Evolutionary conservation across 208 protist genomes (phyloP), one percentile per base, ranked within the genome.

Genomic region (Wallacemonas sp.): DNA sequence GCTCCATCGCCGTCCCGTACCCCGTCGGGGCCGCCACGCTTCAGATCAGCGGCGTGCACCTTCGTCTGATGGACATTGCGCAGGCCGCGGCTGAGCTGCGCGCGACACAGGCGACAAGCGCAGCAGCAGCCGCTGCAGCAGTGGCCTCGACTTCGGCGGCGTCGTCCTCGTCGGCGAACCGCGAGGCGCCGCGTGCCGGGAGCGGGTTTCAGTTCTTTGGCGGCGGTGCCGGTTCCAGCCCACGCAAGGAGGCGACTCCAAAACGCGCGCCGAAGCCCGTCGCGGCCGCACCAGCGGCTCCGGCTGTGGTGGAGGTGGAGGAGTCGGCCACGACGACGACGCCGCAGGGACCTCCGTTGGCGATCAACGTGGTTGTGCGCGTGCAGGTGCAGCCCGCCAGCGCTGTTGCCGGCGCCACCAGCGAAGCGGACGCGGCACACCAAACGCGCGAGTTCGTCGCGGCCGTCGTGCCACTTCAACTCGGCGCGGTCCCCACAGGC

Each of bases 31-130:
- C 60, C 32, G 52, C 62, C 17, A 87, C 84, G 2, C 58, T 90
- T 21, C 84, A 90, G 70, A 19, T 90, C 52, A 81, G 58, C 19
- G 84, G 84, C 19, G 69, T 84, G 32, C 77, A 87, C 49, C 61
- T 81, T 2, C 74, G 76, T 21, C 74, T 90, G 2, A 34, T 41
- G 30, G 32, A 57, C 17, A 1, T 63, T 14, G 38, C 16, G 9
- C 36, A 46, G 9, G 57, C 57, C 14, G 57, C 57, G 12, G 57
- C 57, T 2, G n/a, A n/a, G n/a, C n/a, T n/a, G n/a, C n/a, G n/a
- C n/a, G 9, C n/a, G 26, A 36, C 57, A 4, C 36, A n/a, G 1
- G 41, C 57, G 16, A 23, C 57, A 56, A 39, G 44, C 43, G 38
- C 5, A 12, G 11, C 26, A 16, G 11, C 16, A 4, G 9, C 56